Evolutionary conservation across 2,329 filamentous ascomycete species (phyloP).

Genomic region (Leptosphaerulina australis): DNA sequence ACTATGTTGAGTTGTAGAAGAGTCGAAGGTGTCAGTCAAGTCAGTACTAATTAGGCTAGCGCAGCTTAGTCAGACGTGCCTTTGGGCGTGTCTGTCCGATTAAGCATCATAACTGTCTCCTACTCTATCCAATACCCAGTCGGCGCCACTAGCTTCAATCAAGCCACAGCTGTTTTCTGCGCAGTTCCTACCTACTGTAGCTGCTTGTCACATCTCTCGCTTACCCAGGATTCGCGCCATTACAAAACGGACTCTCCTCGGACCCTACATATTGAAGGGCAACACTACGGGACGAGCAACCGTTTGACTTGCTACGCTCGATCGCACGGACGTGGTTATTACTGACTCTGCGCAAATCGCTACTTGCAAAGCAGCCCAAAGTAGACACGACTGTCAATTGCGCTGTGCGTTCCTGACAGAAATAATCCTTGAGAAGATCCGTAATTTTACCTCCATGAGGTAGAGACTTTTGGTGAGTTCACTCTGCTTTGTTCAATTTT

Average conservation of each 20-base stretch:
- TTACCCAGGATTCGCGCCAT: neutral
- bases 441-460: neutral
- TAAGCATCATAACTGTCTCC: slow-evolving; percentile 12
- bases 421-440: neutral
- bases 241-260: neutral
- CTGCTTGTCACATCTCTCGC: neutral
- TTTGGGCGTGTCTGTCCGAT: slow-evolving; percentile 1
- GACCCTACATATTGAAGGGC: slow-evolving; percentile 6
- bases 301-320: neutral
- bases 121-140: slow-evolving; percentile 6
- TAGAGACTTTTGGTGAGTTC: slow-evolving; percentile 6
- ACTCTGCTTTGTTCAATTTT: neutral
- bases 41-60: slow-evolving; percentile 6
- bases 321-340: neutral
- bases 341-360: neutral
- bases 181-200: neutral
- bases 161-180: neutral
- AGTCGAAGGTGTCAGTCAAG: neutral
- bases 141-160: slow-evolving; percentile 5
- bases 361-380: neutral
- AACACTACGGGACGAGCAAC: slow-evolving; percentile 10
- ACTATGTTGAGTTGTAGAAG: neutral
- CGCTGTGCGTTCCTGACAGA: neutral
- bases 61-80: slow-evolving; percentile 11
- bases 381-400: neutral